These are phyloP conservation scores for Pisolithus tinctorius DNA, from an alignment of 768 basidiomycete genomes.

Conservation along the genomic window DNA sequence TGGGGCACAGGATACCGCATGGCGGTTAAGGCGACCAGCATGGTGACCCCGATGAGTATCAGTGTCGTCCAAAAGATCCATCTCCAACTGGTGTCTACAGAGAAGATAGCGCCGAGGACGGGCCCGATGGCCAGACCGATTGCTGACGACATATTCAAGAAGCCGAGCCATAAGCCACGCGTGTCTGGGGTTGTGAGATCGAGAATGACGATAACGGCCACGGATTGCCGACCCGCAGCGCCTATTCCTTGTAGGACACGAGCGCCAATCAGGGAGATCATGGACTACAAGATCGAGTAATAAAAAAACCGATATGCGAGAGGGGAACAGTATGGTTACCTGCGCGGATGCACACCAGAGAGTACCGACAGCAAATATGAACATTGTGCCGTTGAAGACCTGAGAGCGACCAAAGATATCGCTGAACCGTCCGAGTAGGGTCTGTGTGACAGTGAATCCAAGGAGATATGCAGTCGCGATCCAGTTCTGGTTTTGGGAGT, in stretches of 20 bases:
- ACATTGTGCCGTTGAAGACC: conserved; percentile 29
- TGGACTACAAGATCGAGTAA: conserved; percentile 19
- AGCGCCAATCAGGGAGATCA: conserved; percentile 28
- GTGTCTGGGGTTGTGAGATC: conserved; percentile 32
- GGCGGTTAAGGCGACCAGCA: conserved; percentile 20
- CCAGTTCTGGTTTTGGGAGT: conserved; percentile 29
- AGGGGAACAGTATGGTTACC: conserved; percentile 11
- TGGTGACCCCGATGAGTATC: conserved; percentile 26
- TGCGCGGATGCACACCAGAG: conserved; percentile 28
- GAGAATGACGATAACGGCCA: conserved; percentile 29
- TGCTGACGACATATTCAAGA: conserved; percentile 31
- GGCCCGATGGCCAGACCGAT: conserved; percentile 42
- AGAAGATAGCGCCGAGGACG: conserved; percentile 39
- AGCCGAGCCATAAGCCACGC: conserved; percentile 30
- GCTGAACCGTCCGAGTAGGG: conserved; percentile 28
- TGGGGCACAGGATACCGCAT: conserved; percentile 29
- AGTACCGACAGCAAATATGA: conserved; percentile 29
- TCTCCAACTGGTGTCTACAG: conserved; percentile 37
- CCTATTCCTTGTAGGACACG: conserved; percentile 32
- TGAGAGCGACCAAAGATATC: conserved; percentile 30
- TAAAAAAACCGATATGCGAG: background rate
- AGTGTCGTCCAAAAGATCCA: conserved; percentile 42
- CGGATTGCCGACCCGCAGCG: conserved; percentile 30
- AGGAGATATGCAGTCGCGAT: conserved; percentile 28
- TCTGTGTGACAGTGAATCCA: conserved; percentile 32